phyloP scores from a whole-genome alignment of 345 rosid genomes.

The Eucalyptus pumila region DNA sequence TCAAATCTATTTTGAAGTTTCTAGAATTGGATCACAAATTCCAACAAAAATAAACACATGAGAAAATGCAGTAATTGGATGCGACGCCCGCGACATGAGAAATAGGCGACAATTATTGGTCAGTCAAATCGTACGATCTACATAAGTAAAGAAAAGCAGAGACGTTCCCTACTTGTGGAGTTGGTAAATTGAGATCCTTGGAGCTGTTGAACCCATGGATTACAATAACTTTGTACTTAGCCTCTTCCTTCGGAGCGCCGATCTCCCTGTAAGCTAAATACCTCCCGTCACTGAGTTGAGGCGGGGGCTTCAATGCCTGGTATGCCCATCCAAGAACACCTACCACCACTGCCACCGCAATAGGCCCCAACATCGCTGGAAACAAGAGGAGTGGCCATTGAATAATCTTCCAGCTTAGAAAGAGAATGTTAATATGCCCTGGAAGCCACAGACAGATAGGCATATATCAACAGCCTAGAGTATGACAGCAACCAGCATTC shows the following conservation, averaged over 20 bases:
- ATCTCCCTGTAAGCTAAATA: conserved; percentile 67
- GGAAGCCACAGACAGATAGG: not conserved
- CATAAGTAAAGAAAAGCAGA: not conserved
- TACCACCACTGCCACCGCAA: conserved; percentile 25
- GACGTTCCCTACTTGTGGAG: conserved; percentile 26
- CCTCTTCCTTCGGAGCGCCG: conserved; percentile 49
- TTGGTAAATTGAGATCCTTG: conserved; percentile 42
- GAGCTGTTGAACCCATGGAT: conserved; percentile 60
- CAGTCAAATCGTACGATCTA: not conserved
- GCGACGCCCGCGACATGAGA: not conserved
- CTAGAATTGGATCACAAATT: no score
- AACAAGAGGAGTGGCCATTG: not conserved
- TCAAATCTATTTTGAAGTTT: no score
- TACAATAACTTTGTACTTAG: conserved; percentile 41
- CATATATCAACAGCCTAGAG: not conserved
- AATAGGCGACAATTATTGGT: not conserved
- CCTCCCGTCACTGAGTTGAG: conserved; percentile 69
- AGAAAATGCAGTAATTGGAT: no score
- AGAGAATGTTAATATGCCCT: not conserved
- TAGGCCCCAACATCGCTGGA: conserved; percentile 35
- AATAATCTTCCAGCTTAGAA: not conserved
- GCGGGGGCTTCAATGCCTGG: conserved; percentile 50
- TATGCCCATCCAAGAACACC: conserved; percentile 46
- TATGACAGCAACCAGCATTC: not conserved
- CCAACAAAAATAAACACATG: not conserved